These are phyloP conservation scores for Austroboletus eburneus DNA, from an alignment of 768 basidiomycete species.

Conservation along the genomic window DNA sequence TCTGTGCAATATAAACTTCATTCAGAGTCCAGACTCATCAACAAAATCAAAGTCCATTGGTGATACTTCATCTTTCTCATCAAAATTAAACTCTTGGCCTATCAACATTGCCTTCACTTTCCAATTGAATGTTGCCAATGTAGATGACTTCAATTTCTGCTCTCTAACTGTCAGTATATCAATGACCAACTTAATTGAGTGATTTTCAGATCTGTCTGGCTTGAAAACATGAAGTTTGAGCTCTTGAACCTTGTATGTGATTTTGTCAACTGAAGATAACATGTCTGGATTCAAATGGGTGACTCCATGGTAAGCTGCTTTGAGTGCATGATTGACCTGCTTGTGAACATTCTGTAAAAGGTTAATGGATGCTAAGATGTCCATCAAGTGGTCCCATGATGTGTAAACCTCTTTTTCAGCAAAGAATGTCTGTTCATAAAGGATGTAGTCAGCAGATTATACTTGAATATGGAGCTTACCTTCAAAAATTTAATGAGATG, in stretches of 20 bases:
- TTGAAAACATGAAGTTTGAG: not conserved
- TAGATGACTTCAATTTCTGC: slow-evolving; percentile 21
- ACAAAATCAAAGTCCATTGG: not conserved
- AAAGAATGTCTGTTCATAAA: slow-evolving; percentile 19
- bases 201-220: not conserved
- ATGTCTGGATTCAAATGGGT: slow-evolving; percentile 23
- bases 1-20: no score
- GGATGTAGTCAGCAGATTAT: not conserved
- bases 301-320: slow-evolving; percentile 21
- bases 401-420: slow-evolving; percentile 29
- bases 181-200: slow-evolving; percentile 15
- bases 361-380: slow-evolving; percentile 29
- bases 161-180: slow-evolving; percentile 17
- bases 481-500: slow-evolving; percentile 34
- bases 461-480: slow-evolving; percentile 9
- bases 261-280: slow-evolving; percentile 14
- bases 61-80: slow-evolving; percentile 25
- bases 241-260: slow-evolving; percentile 12
- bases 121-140: slow-evolving; percentile 33
- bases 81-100: slow-evolving; percentile 2
- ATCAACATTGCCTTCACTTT: slow-evolving; percentile 19
- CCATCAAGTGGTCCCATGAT: slow-evolving; percentile 30
- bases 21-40: not conserved
- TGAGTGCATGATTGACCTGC: slow-evolving; percentile 20
- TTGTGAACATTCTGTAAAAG: slow-evolving; percentile 29